Base-by-base conservation (phyloP, 495 filamentous ascomycete genomes). In the Penicillium lagena region DNA sequence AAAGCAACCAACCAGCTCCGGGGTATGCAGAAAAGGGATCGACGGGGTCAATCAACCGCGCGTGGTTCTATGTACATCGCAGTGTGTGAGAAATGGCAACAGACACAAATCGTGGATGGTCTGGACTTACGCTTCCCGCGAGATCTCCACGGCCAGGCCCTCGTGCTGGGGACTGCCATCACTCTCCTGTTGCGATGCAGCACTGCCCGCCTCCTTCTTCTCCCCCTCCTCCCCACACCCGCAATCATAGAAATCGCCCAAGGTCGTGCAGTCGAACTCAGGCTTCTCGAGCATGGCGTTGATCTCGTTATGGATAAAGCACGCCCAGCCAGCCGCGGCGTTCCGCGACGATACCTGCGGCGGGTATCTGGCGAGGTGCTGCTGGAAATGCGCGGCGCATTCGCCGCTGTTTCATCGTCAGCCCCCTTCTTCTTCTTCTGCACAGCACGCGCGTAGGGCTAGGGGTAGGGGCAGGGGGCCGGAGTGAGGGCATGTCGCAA, bases 181-280 rank as follows among this genome's bases (percentile, higher is more conserved):
- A 22, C 22, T 22, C 22, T 22, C 22, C 22, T 3, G 2, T 22
- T 22, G 22, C 22, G 22, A 22, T 6, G 22, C 22, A 22, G 22
- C 22, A 22, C 46, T 47, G 31, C 40, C 42, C 12, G 32, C 40
- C 28, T 52, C 47, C 8, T 38, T 51, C 12, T 12, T 39, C 11
- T 54, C 47, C 12, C 77, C 81, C 41, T 90, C 88, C 28, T 88
- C 90, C 3, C 82, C 86, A 61, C 93, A 98, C 10, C 93, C 93
- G 54, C 93, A 98, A 62, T 98, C 90, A 62, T 98, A 98, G 52
- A 88, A 86, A 46, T 94, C 88, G 3, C 89, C 89, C 45, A 98
- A 85, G 9, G 88, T 85, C 37, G 77, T 81, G 55, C 93, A 98
- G 60, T 97, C 89, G 62, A 96, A 97, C 40, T 80, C 50, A 0